phyloP scores from a whole-genome alignment of 345 rosid genomes.

The Citrus australasica region DNA sequence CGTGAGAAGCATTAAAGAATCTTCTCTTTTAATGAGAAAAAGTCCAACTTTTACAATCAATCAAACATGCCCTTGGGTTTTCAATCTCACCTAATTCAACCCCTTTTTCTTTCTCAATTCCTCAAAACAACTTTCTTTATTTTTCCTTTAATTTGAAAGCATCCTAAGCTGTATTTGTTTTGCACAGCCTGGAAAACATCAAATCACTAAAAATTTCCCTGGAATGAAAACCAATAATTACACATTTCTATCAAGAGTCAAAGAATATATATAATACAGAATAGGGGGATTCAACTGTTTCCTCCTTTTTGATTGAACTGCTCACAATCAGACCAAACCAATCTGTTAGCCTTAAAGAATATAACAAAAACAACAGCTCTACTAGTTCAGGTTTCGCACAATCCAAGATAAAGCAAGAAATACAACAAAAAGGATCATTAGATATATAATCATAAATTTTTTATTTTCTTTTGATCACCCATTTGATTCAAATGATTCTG shows the following conservation, averaged over 20 bases:
- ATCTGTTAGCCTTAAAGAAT: conserved; percentile 22
- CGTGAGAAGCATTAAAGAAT: background rate
- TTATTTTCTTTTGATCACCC: background rate
- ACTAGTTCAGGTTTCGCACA: conserved; percentile 9
- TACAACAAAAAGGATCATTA: background rate
- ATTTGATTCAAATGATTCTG: background rate
- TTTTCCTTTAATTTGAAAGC: background rate
- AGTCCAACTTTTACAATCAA: background rate
- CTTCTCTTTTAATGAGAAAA: background rate
- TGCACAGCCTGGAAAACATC: background rate
- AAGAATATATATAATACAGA: background rate
- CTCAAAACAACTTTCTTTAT: too few species aligned
- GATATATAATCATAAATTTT: background rate
- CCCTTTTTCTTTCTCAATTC: too few species aligned
- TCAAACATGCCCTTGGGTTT: background rate
- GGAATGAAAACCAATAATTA: background rate
- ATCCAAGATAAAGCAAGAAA: background rate
- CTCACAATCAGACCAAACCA: conserved; percentile 7
- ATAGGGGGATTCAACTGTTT: too few species aligned
- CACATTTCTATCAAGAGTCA: background rate
- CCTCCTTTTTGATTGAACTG: background rate
- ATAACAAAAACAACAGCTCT: conserved; percentile 6
- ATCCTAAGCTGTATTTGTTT: background rate
- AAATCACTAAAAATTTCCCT: background rate
- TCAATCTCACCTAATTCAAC: background rate